Evolutionary conservation across 106 monocot genomes (phyloP), one percentile per base, ranked within the genome.

Genomic region (Dioscorea dumetorum): DNA sequence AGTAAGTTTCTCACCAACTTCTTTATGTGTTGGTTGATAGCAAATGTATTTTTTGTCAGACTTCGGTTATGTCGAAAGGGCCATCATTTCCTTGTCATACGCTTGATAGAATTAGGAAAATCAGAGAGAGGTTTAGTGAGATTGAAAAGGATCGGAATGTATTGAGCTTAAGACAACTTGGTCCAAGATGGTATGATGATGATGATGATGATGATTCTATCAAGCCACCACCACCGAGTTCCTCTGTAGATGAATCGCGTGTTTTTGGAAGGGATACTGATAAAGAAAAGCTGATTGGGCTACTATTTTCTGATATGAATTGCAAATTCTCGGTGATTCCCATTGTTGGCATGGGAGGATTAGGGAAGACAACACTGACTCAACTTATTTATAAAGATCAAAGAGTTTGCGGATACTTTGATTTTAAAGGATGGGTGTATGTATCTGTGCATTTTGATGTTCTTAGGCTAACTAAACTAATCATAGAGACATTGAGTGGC

Each of bases 281-380:
- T 8, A 79, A 69, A 54, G 17, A 67, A 12, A 58, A 73, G 33
- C 11, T 75, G 12, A 22, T 75, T 24, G 34, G 58, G 9, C 17
- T 57, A 24, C 15, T 80, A 18, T 17, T 74, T 3, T 64, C 35
- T 2, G 68, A 53, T 18, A 22, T 2, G 16, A 12, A 24, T 33
- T 23, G 22, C n/a, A 35, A 60, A 6, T 50, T 70, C 2, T 70
- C 60, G 2, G 23, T 70, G 0, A 9, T 70, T 58, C 59, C 70
- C 6, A 70, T 78, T 33, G 59, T 72, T n/a, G 78, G 78, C 22
- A 58, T 65, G 65, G 70, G 62, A 10, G 77, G 77, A 48, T 14
- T 72, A 54, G 69, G 65, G 49, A 66, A 66, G 49, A 66, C 65
- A 6, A 66, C 65, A 21, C 20, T 66, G 1, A 48, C 65, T 20